phyloP scores from a whole-genome alignment of 2,329 filamentous ascomycete genomes.

The Trichoderma sp. region DNA sequence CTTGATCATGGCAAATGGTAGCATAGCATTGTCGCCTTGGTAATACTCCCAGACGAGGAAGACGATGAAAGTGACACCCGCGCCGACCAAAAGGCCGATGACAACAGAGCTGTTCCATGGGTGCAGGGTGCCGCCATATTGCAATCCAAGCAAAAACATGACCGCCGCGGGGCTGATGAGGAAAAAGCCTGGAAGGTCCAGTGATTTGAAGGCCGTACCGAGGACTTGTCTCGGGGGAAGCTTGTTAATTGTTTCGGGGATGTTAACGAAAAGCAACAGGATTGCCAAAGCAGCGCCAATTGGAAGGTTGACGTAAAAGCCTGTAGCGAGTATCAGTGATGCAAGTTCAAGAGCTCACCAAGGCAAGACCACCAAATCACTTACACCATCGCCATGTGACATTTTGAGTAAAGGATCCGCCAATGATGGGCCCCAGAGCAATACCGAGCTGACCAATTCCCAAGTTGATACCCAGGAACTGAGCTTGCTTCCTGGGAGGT shows the following conservation, averaged over 20 bases:
- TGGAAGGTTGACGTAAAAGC: background rate
- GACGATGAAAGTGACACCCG: constrained; percentile 24
- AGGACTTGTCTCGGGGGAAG: background rate
- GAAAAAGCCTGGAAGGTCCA: background rate
- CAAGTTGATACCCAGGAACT: background rate
- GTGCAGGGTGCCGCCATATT: background rate
- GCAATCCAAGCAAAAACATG: background rate
- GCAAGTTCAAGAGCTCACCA: background rate
- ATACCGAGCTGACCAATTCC: background rate
- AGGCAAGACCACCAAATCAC: background rate
- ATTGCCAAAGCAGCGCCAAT: background rate
- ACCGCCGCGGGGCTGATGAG: background rate
- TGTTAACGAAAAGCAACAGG: background rate
- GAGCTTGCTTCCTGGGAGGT: constrained; percentile 27
- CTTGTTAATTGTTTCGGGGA: background rate
- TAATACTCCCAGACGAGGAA: constrained; percentile 43
- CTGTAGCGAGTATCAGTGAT: background rate
- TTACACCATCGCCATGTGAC: background rate
- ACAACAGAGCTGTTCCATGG: background rate
- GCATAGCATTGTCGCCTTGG: constrained; percentile 39
- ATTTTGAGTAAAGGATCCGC: background rate
- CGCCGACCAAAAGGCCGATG: background rate
- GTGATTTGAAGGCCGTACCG: background rate
- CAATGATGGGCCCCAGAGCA: background rate
- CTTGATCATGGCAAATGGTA: constrained; percentile 42